Conservation (phyloP, 352 stramenopile species). For the Phytophthora brassicae region DNA sequence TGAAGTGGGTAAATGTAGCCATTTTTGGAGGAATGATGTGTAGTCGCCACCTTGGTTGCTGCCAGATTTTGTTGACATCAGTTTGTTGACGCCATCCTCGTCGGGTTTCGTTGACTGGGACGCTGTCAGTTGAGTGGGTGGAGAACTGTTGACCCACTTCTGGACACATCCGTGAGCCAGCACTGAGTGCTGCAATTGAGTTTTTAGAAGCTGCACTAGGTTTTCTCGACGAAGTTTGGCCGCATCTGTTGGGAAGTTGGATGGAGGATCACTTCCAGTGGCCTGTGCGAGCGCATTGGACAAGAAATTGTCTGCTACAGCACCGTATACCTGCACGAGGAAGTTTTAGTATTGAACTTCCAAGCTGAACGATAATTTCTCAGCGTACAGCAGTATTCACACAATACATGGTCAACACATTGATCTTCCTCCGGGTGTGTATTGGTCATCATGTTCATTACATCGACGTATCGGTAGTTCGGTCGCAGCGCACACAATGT, state of each 20-base stretch:
- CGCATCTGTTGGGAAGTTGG: neutral
- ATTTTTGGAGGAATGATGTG: too few relatives aligned
- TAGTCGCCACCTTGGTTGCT: too few relatives aligned
- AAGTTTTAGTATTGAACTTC: too few relatives aligned
- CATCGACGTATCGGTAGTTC: conserved; percentile 55
- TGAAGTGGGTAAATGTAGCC: conserved; percentile 10
- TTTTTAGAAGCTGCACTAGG: conserved; percentile 48
- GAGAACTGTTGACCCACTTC: conserved; percentile 49
- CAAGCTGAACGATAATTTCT: too few relatives aligned
- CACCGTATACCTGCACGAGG: conserved; percentile 64
- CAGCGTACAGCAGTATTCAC: conserved; percentile 43
- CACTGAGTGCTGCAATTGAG: conserved; percentile 52
- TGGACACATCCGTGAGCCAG: conserved; percentile 56
- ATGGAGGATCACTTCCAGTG: conserved; percentile 22
- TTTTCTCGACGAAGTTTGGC: conserved; percentile 16
- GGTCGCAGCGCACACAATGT: conserved; percentile 49
- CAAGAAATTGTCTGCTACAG: conserved; percentile 60
- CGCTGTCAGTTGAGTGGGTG: conserved; percentile 19
- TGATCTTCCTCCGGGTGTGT: conserved; percentile 36
- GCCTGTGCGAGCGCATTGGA: conserved; percentile 55
- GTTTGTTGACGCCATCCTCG: conserved; percentile 2
- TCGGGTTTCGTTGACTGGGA: conserved; percentile 3
- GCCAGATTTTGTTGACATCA: too few relatives aligned
- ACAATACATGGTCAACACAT: conserved; percentile 55
- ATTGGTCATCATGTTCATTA: conserved; percentile 55